These are phyloP conservation scores for Boletus tylopilopsis DNA, from an alignment of 768 basidiomycete species.

Conservation along the genomic window DNA sequence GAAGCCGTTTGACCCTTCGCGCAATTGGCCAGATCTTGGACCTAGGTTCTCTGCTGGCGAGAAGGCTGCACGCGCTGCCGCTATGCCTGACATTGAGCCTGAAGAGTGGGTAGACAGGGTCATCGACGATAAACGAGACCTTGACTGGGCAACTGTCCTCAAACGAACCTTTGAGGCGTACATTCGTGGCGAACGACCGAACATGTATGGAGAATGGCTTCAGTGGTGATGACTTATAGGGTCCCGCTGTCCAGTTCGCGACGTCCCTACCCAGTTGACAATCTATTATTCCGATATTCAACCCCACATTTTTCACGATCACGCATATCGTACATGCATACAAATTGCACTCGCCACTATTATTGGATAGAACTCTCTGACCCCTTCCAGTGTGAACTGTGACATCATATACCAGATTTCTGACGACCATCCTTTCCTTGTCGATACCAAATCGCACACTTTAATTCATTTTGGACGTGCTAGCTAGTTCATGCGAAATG, in stretches of 20 bases:
- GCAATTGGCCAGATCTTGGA: constrained; percentile 97
- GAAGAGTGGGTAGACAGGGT: constrained; percentile 41
- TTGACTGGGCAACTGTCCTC: constrained; percentile 90
- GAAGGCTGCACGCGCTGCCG: constrained; percentile 52
- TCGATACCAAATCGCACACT: constrained; percentile 20
- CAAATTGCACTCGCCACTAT: constrained; percentile 25
- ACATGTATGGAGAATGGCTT: constrained; percentile 90
- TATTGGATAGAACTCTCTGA: constrained; percentile 31
- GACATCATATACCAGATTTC: constrained; percentile 29
- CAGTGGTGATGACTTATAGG: constrained; percentile 38
- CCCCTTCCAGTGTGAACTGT: constrained; percentile 24
- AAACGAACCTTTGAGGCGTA: constrained; percentile 96
- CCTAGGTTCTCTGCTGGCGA: constrained; percentile 74
- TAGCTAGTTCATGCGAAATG: constrained; percentile 13
- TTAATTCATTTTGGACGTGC: constrained; percentile 17
- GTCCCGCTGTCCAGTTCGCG: constrained; percentile 3
- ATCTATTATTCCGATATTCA: constrained; percentile 31
- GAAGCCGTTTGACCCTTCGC: constrained; percentile 87
- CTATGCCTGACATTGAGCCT: constrained; percentile 28
- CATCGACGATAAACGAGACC: constrained; percentile 70
- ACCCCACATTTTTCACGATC: constrained; percentile 21
- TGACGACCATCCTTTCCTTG: constrained; percentile 26
- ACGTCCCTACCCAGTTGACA: constrained; percentile 15
- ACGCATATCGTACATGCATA: constrained; percentile 27
- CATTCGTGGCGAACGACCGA: constrained; percentile 85